These are phyloP conservation scores for Eimeria necatrix DNA, from an alignment of 169 alveolate species.

Conservation along the genomic window DNA sequence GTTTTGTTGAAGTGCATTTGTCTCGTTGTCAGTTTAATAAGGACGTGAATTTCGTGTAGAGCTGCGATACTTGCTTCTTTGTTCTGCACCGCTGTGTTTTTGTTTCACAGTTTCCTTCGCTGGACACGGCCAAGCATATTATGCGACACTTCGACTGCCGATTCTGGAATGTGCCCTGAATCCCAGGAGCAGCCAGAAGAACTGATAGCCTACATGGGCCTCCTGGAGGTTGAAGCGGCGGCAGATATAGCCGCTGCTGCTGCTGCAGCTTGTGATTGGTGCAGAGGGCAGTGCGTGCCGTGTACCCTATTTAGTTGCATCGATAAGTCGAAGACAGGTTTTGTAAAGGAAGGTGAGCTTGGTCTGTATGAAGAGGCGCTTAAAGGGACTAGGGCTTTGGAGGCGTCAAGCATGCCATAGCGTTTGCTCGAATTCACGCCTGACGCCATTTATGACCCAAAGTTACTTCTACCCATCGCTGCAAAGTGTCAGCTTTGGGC, in stretches of 20 bases:
- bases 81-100: not conserved
- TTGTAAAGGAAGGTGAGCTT: constrained; percentile 72
- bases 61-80: too few relatives aligned
- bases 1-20: too few relatives aligned
- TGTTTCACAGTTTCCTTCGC: constrained; percentile 47
- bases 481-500: too few relatives aligned
- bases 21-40: too few relatives aligned
- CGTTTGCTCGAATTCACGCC: too few relatives aligned
- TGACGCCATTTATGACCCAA: too few relatives aligned
- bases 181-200: constrained; percentile 57
- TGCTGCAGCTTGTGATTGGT: constrained; percentile 27
- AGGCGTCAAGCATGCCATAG: not conserved
- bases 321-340: constrained; percentile 59
- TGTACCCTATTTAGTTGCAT: constrained; percentile 58
- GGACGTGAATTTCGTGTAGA: too few relatives aligned
- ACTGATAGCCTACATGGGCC: constrained; percentile 60
- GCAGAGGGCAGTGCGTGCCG: constrained; percentile 72
- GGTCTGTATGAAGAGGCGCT: not conserved
- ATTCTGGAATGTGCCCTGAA: not conserved
- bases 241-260: constrained; percentile 76
- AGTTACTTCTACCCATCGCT: too few relatives aligned
- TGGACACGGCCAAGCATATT: constrained; percentile 66
- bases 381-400: not conserved
- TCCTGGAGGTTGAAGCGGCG: constrained; percentile 67
- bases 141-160: not conserved